Base-by-base conservation (phyloP, 768 basidiomycete species). In the Grammothele lineata region DNA sequence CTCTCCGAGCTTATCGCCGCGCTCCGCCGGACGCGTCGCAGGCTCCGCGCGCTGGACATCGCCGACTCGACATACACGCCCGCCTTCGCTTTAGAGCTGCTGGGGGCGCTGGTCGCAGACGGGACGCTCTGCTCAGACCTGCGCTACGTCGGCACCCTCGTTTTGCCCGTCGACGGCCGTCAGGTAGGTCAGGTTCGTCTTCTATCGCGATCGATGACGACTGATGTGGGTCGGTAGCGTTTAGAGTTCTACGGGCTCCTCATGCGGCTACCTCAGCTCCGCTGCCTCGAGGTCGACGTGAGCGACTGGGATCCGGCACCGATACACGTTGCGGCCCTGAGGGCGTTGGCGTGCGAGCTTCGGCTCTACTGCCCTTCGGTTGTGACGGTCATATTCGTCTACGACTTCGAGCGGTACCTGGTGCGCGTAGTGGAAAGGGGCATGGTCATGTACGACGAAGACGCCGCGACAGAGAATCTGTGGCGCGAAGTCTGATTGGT, bases 221-320 rank as follows among this genome's bases (percentile, higher is more conserved):
- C 35, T 18, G 18, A 15, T 44, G 24, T 19, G 8, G 8, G 27
- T 14, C 27, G 27, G 27, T 14, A 85, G 84, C 75, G 83, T 22
- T 71, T 87, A 32, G 64, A 67, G 25, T 79, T 85, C 59, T 85
- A 85, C 51, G 78, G 75, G 4, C 64, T 76, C 23, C 68, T 85
- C 47, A 77, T 78, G 69, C 73, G 67, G 22, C 67, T 85, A 21
- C 67, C 66, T 1, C 65, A 60, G 11, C 68, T 85, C 11, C 68
- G 72, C 50, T 80, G 76, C 52, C 58, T 81, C 39, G 84, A 85
- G 54, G 66, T 85, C 5, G 84, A 85, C 34, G 70, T 85, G 22
- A 77, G 78, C 17, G 75, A 78, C 40, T 87, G 84, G 84, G 70
- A 73, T 4, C 84, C 83, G 8, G 62, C 75, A 7, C 83, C 80